phyloP scores from a whole-genome alignment of 768 basidiomycete genomes.

The Mycena filopes region DNA sequence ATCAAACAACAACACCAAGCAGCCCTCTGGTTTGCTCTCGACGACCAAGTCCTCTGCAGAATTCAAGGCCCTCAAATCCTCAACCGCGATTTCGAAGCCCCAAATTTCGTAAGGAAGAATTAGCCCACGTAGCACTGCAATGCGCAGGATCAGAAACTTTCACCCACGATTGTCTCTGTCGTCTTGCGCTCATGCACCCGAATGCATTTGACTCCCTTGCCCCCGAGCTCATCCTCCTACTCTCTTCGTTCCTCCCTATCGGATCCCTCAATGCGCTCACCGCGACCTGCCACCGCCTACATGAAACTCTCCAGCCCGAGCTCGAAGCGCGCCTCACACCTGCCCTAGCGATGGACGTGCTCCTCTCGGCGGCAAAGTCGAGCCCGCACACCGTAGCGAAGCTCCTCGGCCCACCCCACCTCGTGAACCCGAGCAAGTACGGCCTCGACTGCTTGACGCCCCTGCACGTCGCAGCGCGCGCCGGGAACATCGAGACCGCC shows the following conservation, averaged over 20 bases:
- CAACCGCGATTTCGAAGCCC: too few species aligned
- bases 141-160: too few species aligned
- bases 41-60: too few species aligned
- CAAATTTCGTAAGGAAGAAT: too few species aligned
- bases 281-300: not conserved
- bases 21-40: too few species aligned
- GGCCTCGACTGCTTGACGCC: not conserved
- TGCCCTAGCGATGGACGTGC: not conserved
- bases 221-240: not conserved
- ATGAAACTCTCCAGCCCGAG: conserved; percentile 15
- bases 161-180: too few species aligned
- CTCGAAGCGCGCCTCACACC: conserved; percentile 19
- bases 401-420: conserved; percentile 14
- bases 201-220: too few species aligned
- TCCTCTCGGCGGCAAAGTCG: not conserved
- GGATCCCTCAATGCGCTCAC: conserved; percentile 1
- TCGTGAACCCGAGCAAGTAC: not conserved
- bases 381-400: conserved; percentile 13
- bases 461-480: conserved; percentile 1
- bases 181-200: too few species aligned
- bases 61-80: too few species aligned
- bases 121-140: too few species aligned
- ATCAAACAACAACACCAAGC: too few species aligned
- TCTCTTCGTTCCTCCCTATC: not conserved
- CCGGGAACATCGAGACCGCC: not conserved